Conservation (phyloP, 2,329 filamentous ascomycete genomes). For the Diplodia corticola region DNA sequence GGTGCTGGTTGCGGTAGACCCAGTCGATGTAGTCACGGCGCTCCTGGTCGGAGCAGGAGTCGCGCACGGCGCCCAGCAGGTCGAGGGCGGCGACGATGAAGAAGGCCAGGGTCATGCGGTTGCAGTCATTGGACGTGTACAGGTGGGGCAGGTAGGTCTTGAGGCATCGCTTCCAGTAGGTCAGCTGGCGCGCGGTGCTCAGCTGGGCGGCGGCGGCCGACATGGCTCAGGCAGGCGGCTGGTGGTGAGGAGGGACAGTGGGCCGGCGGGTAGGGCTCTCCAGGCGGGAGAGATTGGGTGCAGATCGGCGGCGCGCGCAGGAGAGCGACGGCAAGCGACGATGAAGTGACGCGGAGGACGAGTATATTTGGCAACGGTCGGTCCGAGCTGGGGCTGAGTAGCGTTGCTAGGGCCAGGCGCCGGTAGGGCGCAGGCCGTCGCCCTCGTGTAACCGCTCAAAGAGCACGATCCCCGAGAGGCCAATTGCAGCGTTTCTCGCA, state of each 20-base stretch:
- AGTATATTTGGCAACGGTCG: slow-evolving; percentile 16
- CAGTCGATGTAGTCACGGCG: slow-evolving; percentile 64
- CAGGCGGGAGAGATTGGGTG: not conserved
- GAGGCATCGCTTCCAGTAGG: slow-evolving; percentile 90
- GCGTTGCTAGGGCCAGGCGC: not conserved
- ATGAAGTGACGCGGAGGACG: not conserved
- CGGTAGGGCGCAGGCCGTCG: slow-evolving; percentile 6
- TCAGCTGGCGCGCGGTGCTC: slow-evolving; percentile 62
- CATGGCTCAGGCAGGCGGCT: not conserved
- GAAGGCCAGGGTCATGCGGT: slow-evolving; percentile 83
- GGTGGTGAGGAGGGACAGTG: slow-evolving; percentile 6
- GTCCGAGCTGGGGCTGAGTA: slow-evolving; percentile 8
- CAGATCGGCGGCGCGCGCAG: not conserved
- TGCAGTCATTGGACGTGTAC: slow-evolving; percentile 88
- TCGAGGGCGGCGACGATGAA: slow-evolving; percentile 87
- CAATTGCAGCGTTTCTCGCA: slow-evolving; percentile 18
- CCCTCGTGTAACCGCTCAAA: slow-evolving; percentile 15
- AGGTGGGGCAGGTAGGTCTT: slow-evolving; percentile 75
- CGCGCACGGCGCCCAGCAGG: slow-evolving; percentile 66
- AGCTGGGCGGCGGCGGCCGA: slow-evolving; percentile 25
- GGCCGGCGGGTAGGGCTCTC: slow-evolving; percentile 15
- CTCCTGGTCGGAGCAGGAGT: slow-evolving; percentile 56
- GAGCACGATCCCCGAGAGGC: slow-evolving; percentile 12
- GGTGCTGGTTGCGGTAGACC: slow-evolving; percentile 85
- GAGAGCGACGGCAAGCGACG: slow-evolving; percentile 3